Evolutionary conservation across 2,329 filamentous ascomycete genomes (phyloP).

Genomic region (Exophiala aquamarina): DNA sequence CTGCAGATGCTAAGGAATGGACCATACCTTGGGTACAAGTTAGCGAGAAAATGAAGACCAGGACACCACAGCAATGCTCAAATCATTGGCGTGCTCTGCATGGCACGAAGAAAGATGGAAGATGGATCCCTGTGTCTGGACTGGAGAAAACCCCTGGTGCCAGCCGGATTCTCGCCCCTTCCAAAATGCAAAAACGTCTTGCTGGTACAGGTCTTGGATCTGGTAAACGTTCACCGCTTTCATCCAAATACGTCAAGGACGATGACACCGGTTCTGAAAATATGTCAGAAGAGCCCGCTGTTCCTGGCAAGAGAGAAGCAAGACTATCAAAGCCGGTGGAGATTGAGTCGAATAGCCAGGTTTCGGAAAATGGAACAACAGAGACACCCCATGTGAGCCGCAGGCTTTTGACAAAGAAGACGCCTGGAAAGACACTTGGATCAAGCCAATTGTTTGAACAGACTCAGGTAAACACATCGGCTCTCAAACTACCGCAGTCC

Average conservation of each 20-base stretch:
- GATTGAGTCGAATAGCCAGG: slow-evolving; percentile 11
- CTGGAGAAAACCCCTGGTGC: slow-evolving; percentile 17
- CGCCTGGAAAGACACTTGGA: slow-evolving; percentile 13
- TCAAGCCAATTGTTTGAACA: slow-evolving; percentile 22
- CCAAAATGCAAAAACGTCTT: slow-evolving; percentile 23
- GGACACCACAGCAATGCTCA: slow-evolving; percentile 28
- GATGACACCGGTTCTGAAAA: slow-evolving; percentile 20
- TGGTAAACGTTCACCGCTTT: slow-evolving; percentile 4
- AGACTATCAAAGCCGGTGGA: background rate
- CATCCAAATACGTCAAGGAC: slow-evolving; percentile 13
- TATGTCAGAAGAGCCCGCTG: slow-evolving; percentile 3
- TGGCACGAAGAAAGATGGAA: slow-evolving; percentile 14
- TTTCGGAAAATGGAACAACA: slow-evolving; percentile 13
- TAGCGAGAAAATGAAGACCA: slow-evolving; percentile 25
- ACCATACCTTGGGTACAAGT: slow-evolving; percentile 25
- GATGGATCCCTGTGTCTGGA: slow-evolving; percentile 16
- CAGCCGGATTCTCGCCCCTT: slow-evolving; percentile 17
- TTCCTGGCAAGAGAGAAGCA: background rate
- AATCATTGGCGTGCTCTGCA: slow-evolving; percentile 27
- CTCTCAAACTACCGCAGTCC: slow-evolving; percentile 9
- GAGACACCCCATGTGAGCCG: background rate
- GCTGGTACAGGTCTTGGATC: slow-evolving; percentile 3
- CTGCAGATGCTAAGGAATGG: slow-evolving; percentile 33
- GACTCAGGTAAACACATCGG: slow-evolving; percentile 25
- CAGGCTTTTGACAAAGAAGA: slow-evolving; percentile 17